Evolutionary conservation across 2,329 filamentous ascomycete genomes (phyloP).

Genomic region (Chaetoscypha palmicola): DNA sequence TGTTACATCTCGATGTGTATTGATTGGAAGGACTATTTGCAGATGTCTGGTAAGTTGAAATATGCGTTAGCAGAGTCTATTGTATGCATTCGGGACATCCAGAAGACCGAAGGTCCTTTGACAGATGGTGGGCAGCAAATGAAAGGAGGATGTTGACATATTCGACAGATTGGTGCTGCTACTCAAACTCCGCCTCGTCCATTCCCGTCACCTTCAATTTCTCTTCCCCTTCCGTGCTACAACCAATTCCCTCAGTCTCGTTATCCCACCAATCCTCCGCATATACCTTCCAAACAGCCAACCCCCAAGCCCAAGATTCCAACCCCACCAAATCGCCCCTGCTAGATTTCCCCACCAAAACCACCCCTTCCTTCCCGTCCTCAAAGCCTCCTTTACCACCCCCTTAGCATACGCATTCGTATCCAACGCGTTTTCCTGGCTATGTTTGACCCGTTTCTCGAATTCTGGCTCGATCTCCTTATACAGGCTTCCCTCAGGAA

Average conservation of each 20-base stretch:
- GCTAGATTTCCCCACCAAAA: constrained; percentile 23
- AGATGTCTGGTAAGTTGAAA: too few species aligned
- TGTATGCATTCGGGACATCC: too few species aligned
- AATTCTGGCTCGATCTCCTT: constrained; percentile 18
- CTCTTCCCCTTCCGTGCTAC: constrained; percentile 5
- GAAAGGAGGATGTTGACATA: too few species aligned
- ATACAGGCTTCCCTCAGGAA: constrained; percentile 20
- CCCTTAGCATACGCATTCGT: constrained; percentile 22
- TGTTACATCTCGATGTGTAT: too few species aligned
- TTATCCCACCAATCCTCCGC: constrained; percentile 24
- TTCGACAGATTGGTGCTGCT: too few species aligned
- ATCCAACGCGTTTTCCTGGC: constrained; percentile 23
- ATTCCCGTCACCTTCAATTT: too few species aligned
- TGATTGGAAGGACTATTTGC: too few species aligned
- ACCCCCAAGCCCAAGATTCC: constrained; percentile 15
- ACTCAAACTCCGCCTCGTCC: too few species aligned
- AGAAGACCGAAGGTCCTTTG: too few species aligned
- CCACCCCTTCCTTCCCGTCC: constrained; percentile 16
- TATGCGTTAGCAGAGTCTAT: too few species aligned
- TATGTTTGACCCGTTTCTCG: constrained; percentile 19
- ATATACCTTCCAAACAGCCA: constrained; percentile 25
- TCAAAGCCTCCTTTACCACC: constrained; percentile 24
- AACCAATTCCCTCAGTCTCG: constrained; percentile 16
- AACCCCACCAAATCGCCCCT: constrained; percentile 17
- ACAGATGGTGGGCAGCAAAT: too few species aligned